A percentile compares a stretch with the other conserved stretches of the same genome.
phyloP scores from a whole-genome alignment of 805 yeast genomes.

The Phaffomyces opuntiae region DNA sequence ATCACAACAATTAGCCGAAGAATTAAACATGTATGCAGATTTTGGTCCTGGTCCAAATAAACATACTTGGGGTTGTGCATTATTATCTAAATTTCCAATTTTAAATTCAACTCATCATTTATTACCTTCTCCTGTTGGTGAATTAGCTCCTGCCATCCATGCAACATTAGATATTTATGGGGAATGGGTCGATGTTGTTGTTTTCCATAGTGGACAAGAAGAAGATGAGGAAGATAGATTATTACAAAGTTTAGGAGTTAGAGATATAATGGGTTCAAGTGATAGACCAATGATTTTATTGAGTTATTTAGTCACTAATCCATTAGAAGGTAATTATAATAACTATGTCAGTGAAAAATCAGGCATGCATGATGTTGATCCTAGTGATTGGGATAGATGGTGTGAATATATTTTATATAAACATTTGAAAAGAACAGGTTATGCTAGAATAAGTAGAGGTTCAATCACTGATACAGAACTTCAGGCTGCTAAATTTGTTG shows the following conservation, averaged over 20 bases:
- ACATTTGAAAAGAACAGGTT: constrained; percentile 79
- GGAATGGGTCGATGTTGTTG: constrained; percentile 81
- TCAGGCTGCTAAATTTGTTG: constrained; percentile 82
- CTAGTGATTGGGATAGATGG: constrained; percentile 95
- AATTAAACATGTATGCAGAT: constrained; percentile 89
- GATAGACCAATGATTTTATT: constrained; percentile 78
- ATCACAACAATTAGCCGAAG: constrained; percentile 87
- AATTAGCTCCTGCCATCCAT: constrained; percentile 95
- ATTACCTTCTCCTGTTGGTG: constrained; percentile 95
- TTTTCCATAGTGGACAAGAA: constrained; percentile 97
- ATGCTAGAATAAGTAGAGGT: constrained; percentile 89
- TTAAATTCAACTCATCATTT: constrained; percentile 84
- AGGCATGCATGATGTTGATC: constrained; percentile 91
- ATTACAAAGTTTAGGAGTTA: constrained; percentile 70
- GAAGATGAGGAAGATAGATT: constrained; percentile 94
- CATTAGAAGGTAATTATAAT: constrained; percentile 84
- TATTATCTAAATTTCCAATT: constrained; percentile 91
- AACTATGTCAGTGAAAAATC: constrained; percentile 79
- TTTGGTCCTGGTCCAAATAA: constrained; percentile 97
- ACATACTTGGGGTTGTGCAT: constrained; percentile 97
- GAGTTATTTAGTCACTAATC: constrained; percentile 86
- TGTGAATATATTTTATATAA: constrained; percentile 93
- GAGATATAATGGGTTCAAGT: constrained; percentile 75
- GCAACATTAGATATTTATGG: constrained; percentile 94
- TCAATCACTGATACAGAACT: constrained; percentile 96